Conservation (phyloP, 2,329 filamentous ascomycete genomes). For the Coniochaeta sp. region DNA sequence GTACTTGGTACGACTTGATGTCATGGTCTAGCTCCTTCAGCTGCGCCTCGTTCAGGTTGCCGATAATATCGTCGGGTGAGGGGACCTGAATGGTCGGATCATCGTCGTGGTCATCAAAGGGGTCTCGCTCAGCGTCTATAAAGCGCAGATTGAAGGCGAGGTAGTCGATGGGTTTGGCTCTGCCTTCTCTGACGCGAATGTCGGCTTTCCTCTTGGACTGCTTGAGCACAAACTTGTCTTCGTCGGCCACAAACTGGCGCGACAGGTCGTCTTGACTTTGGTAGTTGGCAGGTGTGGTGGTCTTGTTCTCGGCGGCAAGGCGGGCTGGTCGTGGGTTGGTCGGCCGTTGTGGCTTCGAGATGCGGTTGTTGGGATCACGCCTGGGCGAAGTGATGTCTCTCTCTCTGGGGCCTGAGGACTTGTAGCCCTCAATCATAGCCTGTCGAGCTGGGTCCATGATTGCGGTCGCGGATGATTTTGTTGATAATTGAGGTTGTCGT, state of each 20-base stretch:
- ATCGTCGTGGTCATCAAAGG: constrained; percentile 77
- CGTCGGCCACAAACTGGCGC: constrained; percentile 80
- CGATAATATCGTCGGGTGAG: constrained; percentile 74
- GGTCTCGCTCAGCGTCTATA: constrained; percentile 75
- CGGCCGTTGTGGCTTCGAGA: constrained; percentile 42
- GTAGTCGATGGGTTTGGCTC: constrained; percentile 89
- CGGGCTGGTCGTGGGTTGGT: constrained; percentile 17
- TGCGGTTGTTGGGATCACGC: constrained; percentile 46
- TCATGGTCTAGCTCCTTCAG: constrained; percentile 74
- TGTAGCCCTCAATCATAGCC: constrained; percentile 45
- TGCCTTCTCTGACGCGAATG: constrained; percentile 83
- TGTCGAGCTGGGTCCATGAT: constrained; percentile 49
- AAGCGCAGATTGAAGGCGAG: constrained; percentile 85
- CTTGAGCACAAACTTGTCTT: constrained; percentile 92
- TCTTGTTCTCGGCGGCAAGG: constrained; percentile 9
- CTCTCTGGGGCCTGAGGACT: constrained; percentile 26
- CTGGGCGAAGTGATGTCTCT: constrained; percentile 49
- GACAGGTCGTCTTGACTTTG: constrained; percentile 72
- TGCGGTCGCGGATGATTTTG: neutral
- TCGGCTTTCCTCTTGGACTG: constrained; percentile 98
- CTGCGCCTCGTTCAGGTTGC: constrained; percentile 59
- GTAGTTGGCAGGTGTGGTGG: constrained; percentile 31
- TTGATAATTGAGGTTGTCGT: neutral
- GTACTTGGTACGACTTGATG: constrained; percentile 68
- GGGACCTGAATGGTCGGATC: constrained; percentile 70